Evolutionary conservation across 768 basidiomycete species (phyloP), one percentile per base, ranked within the genome.

Genomic region (Pisolithus tinctorius): DNA sequence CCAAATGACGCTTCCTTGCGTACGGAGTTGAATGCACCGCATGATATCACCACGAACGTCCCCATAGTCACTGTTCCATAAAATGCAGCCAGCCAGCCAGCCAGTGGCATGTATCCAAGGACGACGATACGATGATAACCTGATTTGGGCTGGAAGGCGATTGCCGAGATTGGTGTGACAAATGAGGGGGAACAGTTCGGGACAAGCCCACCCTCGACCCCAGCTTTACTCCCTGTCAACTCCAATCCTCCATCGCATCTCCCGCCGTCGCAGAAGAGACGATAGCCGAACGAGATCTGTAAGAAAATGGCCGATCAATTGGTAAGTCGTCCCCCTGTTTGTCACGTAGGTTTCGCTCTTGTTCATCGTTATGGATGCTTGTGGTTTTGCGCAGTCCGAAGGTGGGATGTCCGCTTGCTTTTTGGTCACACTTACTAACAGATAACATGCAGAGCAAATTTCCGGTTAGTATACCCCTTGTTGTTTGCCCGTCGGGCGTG

Each of bases 371-470:
- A 51, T 46, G 34, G 34, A 13, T 34, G 13, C 13, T 34, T 40
- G 55, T 51, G 54, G 48, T 37, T 29, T 11, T 43, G 23, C 40
- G 10, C 55, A 85, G 83, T 77, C 80, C 64, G 78, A 81, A 73
- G 80, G 83, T 84, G 63, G 58, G 68, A 14, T 34, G 34, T 13
- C 34, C 59, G 39, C 47, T 58, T 36, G 48, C 51, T 56, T 48
- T 45, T 27, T 45, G 51, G 39, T 20, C 40, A 30, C n/a, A 20
- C 29, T 1, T 26, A 5, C 4, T 4, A n/a, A 25, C 23, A 4
- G 34, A 20, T 36, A 45, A 52, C n/a, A 13, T 56, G 30, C 66
- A 95, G 92, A 94, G 69, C 91, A 93, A 78, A 90, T 94, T 62
- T 82, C 90, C 63, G 92, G 92, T 45, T 16, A 45, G 43, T 91